phyloP scores from a whole-genome alignment of 495 filamentous ascomycete species.

The Peziza echinospora region DNA sequence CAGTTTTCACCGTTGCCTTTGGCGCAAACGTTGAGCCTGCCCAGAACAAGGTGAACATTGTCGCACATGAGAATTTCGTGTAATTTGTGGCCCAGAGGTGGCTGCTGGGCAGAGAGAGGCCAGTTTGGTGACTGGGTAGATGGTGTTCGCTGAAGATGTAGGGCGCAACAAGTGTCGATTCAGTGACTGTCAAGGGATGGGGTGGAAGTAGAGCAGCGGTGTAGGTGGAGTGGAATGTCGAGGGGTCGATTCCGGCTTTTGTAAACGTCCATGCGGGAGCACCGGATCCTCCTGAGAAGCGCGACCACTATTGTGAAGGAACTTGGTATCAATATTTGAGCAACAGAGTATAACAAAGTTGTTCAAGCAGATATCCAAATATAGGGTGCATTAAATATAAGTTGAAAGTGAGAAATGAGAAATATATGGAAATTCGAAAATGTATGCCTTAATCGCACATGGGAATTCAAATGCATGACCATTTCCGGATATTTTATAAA shows the following conservation, averaged over 20 bases:
- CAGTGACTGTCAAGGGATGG: neutral
- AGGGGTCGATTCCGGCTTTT: slow-evolving; percentile 45
- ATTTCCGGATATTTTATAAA: too few species aligned
- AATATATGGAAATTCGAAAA: too few species aligned
- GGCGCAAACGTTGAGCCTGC: slow-evolving; percentile 49
- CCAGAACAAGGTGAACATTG: slow-evolving; percentile 89
- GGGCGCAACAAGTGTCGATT: neutral
- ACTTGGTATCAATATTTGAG: too few species aligned
- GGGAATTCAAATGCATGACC: too few species aligned
- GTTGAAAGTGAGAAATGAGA: too few species aligned
- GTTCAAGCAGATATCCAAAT: too few species aligned
- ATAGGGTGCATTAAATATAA: too few species aligned
- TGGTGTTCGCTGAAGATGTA: slow-evolving; percentile 5
- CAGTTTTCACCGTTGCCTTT: slow-evolving; percentile 37
- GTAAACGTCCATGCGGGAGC: slow-evolving; percentile 58
- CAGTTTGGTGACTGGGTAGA: neutral
- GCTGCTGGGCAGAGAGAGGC: slow-evolving; percentile 9
- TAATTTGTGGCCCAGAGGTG: slow-evolving; percentile 19
- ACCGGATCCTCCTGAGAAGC: slow-evolving; percentile 50
- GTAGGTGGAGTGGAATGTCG: slow-evolving; percentile 32
- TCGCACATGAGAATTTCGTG: slow-evolving; percentile 56
- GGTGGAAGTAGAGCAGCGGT: slow-evolving; percentile 8
- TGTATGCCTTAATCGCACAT: too few species aligned
- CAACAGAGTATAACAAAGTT: too few species aligned
- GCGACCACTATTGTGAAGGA: slow-evolving; percentile 35